Conservation (phyloP, 2,329 filamentous ascomycete species). For the Cladophialophora bantiana region DNA sequence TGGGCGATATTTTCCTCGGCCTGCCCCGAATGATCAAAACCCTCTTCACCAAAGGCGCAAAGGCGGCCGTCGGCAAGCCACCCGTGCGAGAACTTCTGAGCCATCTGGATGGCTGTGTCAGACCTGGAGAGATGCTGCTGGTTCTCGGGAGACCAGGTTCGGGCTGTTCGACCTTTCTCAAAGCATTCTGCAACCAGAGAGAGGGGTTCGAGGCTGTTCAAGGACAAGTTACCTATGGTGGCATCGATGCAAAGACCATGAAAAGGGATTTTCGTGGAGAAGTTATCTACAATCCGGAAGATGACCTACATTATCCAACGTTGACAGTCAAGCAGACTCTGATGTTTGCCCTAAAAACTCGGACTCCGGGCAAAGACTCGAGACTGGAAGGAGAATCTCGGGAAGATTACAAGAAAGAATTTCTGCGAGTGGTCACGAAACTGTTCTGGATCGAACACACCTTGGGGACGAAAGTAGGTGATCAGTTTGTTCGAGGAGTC, state of each 20-base stretch:
- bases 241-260: slow-evolving; percentile 60
- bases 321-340: slow-evolving; percentile 77
- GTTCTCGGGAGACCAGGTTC: slow-evolving; percentile 73
- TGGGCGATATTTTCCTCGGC: slow-evolving; percentile 62
- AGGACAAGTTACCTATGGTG: slow-evolving; percentile 64
- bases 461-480: slow-evolving; percentile 75
- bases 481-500: slow-evolving; percentile 75
- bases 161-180: slow-evolving; percentile 75
- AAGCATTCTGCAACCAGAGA: slow-evolving; percentile 70
- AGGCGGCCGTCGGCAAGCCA: slow-evolving; percentile 47
- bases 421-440: slow-evolving; percentile 72
- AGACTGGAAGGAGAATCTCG: slow-evolving; percentile 68
- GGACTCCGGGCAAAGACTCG: slow-evolving; percentile 68
- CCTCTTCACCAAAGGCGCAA: slow-evolving; percentile 48
- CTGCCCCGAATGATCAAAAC: slow-evolving; percentile 57
- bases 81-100: slow-evolving; percentile 71
- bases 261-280: slow-evolving; percentile 57
- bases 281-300: slow-evolving; percentile 76
- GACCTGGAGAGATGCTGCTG: slow-evolving; percentile 75
- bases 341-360: slow-evolving; percentile 72
- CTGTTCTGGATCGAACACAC: slow-evolving; percentile 76
- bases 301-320: slow-evolving; percentile 79
- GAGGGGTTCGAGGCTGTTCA: slow-evolving; percentile 64
- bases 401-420: slow-evolving; percentile 66
- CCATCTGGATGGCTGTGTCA: slow-evolving; percentile 71